Evolutionary conservation across 805 yeast genomes (phyloP).

Genomic region (Saccharomycopsis amapae): DNA sequence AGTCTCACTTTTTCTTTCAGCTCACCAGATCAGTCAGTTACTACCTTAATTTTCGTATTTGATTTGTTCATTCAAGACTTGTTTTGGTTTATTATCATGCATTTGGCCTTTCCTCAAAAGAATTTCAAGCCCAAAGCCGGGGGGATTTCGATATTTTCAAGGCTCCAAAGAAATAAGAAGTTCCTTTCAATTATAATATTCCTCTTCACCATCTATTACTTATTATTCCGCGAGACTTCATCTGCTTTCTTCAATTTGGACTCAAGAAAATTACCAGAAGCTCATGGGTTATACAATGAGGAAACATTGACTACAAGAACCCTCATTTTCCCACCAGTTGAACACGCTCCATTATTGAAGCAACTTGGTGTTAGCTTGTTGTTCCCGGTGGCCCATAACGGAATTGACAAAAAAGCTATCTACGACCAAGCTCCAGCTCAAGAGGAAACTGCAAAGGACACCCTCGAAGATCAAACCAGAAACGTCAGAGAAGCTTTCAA

Average conservation of each 20-base stretch:
- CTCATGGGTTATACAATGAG: slow-evolving; percentile 38
- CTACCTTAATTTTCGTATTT: too few species aligned
- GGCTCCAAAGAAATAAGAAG: slow-evolving; percentile 15
- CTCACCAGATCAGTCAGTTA: too few species aligned
- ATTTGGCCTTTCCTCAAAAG: slow-evolving; percentile 22
- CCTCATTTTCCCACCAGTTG: slow-evolving; percentile 68
- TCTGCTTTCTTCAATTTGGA: slow-evolving; percentile 12
- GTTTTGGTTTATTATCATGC: slow-evolving; percentile 14
- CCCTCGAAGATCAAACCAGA: slow-evolving; percentile 26
- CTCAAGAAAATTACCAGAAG: slow-evolving; percentile 25
- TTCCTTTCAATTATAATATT: slow-evolving; percentile 6
- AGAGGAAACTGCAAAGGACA: slow-evolving; percentile 2
- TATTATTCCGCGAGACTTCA: slow-evolving; percentile 12
- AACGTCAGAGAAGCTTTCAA: slow-evolving; percentile 51
- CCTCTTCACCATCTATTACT: slow-evolving; percentile 15
- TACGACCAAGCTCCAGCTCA: slow-evolving; percentile 19
- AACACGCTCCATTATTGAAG: slow-evolving; percentile 55
- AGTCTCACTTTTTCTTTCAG: too few species aligned
- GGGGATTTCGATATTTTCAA: slow-evolving; percentile 5
- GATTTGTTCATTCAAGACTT: too few species aligned
- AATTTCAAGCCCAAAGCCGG: slow-evolving; percentile 18
- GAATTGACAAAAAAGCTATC: neutral
- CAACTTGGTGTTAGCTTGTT: slow-evolving; percentile 48
- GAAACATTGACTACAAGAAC: slow-evolving; percentile 44
- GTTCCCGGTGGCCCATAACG: slow-evolving; percentile 27